Conservation (phyloP, 2,329 filamentous ascomycete genomes). For the Colletotrichum eremochloae region DNA sequence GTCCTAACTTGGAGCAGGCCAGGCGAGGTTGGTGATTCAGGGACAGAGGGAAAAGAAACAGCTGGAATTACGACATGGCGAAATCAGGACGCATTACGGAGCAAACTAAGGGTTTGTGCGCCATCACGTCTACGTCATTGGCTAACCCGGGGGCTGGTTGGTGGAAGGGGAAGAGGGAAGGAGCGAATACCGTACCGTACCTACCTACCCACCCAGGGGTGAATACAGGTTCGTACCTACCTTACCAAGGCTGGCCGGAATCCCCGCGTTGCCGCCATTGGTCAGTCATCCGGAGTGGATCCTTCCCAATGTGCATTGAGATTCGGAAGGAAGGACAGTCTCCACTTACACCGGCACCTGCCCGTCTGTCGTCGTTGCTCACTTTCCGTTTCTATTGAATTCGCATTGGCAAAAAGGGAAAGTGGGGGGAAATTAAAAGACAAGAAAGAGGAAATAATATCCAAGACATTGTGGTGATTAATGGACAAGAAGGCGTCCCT, state of each 20-base stretch:
- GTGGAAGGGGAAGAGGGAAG: neutral
- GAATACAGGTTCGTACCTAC: too few relatives aligned
- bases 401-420: neutral
- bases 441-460: neutral
- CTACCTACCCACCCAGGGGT: too few relatives aligned
- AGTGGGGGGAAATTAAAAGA: neutral
- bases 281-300: constrained; percentile 19
- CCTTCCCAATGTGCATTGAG: constrained; percentile 12
- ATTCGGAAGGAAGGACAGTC: constrained; percentile 5
- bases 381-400: constrained; percentile 4
- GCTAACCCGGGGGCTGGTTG: constrained; percentile 13
- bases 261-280: constrained; percentile 15
- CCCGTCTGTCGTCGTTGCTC: constrained; percentile 1
- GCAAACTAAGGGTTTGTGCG: neutral
- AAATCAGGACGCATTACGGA: neutral
- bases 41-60: neutral
- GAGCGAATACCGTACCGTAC: too few relatives aligned
- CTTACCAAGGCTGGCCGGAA: neutral
- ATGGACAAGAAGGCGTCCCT: neutral
- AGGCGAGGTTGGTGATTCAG: neutral
- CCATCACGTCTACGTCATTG: constrained; percentile 40
- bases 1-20: neutral
- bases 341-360: constrained; percentile 5
- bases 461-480: neutral
- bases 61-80: constrained; percentile 16